Percentiles rank a stretch among this genome's conserved stretches.
Conservation (phyloP, 352 stramenopile species). For the Globisporangium uncinulatum region DNA sequence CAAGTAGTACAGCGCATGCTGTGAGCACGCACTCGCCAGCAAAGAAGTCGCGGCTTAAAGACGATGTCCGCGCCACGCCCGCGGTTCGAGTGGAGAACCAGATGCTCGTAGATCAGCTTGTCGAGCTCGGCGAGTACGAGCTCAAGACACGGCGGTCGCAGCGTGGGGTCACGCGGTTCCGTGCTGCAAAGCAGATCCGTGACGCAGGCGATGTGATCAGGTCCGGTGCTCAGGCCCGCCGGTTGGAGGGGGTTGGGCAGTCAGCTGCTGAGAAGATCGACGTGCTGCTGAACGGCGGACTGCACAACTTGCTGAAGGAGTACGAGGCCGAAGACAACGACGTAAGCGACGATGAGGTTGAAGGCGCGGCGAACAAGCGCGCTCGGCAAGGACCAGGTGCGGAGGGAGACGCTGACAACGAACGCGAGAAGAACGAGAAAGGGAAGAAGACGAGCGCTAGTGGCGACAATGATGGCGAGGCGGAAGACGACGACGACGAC, state of each 20-base stretch:
- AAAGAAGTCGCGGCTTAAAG: slow-evolving; percentile 30
- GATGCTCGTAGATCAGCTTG: slow-evolving; percentile 46
- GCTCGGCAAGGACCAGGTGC: not conserved
- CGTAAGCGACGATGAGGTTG: slow-evolving; percentile 19
- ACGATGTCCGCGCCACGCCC: slow-evolving; percentile 33
- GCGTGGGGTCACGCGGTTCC: slow-evolving; percentile 45
- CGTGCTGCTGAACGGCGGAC: slow-evolving; percentile 42
- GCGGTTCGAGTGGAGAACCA: slow-evolving; percentile 44
- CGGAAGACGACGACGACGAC: not conserved
- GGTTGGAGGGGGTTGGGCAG: slow-evolving; percentile 41
- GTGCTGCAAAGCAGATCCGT: slow-evolving; percentile 51
- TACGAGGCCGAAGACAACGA: slow-evolving; percentile 29
- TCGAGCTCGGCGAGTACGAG: slow-evolving; percentile 56
- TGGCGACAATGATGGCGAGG: not conserved
- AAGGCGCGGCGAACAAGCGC: not conserved
- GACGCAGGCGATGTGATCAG: slow-evolving; percentile 37
- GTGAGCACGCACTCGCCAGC: slow-evolving; percentile 15
- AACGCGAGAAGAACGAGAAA: not conserved
- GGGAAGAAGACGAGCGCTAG: not conserved
- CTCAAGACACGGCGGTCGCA: slow-evolving; percentile 37
- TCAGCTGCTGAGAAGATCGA: slow-evolving; percentile 56
- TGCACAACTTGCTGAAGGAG: slow-evolving; percentile 40
- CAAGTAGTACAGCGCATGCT: too few relatives aligned
- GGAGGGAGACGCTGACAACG: too few relatives aligned
- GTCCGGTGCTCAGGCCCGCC: slow-evolving; percentile 46